Conservation (phyloP, 495 filamentous ascomycete species). For the Penicillium riverlandense region DNA sequence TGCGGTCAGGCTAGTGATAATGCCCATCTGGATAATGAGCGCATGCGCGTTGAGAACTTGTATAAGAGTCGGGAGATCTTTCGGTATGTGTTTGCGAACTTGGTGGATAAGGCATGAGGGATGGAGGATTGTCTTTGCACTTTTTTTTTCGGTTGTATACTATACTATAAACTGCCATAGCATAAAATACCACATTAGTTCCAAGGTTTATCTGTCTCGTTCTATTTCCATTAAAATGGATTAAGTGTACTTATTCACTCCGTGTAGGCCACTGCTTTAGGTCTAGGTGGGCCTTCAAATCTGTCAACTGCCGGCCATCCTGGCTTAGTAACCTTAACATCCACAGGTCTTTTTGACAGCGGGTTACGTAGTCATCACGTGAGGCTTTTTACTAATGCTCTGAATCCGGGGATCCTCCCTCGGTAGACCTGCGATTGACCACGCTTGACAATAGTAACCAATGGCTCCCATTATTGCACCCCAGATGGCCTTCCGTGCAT, state of each 20-base stretch:
- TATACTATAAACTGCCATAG: neutral
- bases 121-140: neutral
- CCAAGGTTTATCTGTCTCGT: no score
- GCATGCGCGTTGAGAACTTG: conserved; percentile 77
- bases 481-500: conserved; percentile 19
- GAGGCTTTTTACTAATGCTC: no score
- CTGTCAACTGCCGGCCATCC: no score
- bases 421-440: no score
- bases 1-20: conserved; percentile 93
- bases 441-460: neutral
- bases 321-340: no score
- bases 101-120: conserved; percentile 43
- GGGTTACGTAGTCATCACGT: no score
- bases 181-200: no score
- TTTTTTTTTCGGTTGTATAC: neutral
- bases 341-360: no score
- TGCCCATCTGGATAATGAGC: conserved; percentile 92
- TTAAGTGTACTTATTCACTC: no score
- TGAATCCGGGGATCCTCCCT: neutral
- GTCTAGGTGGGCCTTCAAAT: no score
- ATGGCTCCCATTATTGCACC: conserved; percentile 22
- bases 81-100: conserved; percentile 68
- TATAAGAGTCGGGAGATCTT: conserved; percentile 91
- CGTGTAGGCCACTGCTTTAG: no score
- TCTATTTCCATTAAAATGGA: no score